phyloP scores from a whole-genome alignment of 1,284 basidiomycete genomes.

The Phylloporus sp. region DNA sequence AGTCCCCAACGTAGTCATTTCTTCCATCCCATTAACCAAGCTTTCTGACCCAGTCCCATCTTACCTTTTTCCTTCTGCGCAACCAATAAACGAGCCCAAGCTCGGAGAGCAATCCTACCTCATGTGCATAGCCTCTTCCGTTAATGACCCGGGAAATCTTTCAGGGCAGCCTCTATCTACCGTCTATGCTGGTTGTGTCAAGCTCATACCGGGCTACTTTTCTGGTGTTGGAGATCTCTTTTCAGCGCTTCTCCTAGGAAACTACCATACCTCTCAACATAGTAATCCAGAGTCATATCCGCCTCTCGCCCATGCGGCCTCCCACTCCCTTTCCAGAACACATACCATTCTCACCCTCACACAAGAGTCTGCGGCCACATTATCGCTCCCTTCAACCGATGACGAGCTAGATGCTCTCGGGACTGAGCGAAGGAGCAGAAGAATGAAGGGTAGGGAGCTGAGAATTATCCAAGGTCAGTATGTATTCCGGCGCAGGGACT shows the following conservation, averaged over 20 bases:
- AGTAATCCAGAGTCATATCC: constrained; percentile 19
- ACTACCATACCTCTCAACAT: constrained; percentile 54
- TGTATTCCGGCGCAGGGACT: constrained; percentile 44
- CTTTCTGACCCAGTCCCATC: constrained; percentile 54
- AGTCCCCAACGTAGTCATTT: constrained; percentile 90
- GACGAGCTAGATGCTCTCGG: constrained; percentile 73
- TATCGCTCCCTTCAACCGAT: constrained; percentile 66
- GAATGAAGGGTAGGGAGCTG: constrained; percentile 85
- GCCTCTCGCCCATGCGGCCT: constrained; percentile 51
- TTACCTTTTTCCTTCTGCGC: constrained; percentile 38
- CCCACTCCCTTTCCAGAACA: constrained; percentile 80
- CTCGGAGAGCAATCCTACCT: constrained; percentile 53
- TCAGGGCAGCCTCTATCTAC: constrained; percentile 35
- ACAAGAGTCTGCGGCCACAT: constrained; percentile 52
- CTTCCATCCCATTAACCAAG: constrained; percentile 80
- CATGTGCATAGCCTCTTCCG: constrained; percentile 77
- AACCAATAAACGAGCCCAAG: constrained; percentile 3
- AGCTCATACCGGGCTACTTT: constrained; percentile 90
- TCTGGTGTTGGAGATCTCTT: constrained; percentile 98
- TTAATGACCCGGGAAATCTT: constrained; percentile 20
- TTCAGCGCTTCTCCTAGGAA: constrained; percentile 88
- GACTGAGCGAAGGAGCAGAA: constrained; percentile 63
- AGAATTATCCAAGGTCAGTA: constrained; percentile 79
- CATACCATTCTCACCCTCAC: constrained; percentile 85
- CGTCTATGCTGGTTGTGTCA: constrained; percentile 75